Conservation (phyloP, 306 rosid genomes). For the Prosopis cineraria region DNA sequence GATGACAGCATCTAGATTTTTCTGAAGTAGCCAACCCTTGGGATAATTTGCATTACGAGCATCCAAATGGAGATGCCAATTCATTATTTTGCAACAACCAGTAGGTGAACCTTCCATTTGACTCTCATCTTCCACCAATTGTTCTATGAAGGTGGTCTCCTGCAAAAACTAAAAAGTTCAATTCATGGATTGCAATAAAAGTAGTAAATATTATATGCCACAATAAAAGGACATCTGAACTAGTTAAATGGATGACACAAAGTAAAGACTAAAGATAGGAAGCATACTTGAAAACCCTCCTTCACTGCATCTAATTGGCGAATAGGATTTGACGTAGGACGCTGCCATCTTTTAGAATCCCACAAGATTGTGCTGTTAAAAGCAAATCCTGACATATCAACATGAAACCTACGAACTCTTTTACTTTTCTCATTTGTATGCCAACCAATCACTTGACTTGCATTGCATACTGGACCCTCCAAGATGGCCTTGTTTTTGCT, state of each 20-base stretch:
- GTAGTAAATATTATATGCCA: slow-evolving; percentile 20
- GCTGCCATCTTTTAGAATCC: slow-evolving; percentile 92
- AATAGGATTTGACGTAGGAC: slow-evolving; percentile 66
- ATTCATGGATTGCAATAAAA: slow-evolving; percentile 28
- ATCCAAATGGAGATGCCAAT: slow-evolving; percentile 96
- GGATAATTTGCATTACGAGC: slow-evolving; percentile 61
- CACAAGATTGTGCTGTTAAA: slow-evolving; percentile 95
- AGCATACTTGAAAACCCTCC: slow-evolving; percentile 92
- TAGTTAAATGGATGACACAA: slow-evolving; percentile 27
- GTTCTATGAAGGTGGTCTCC: slow-evolving; percentile 96
- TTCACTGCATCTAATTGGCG: slow-evolving; percentile 87
- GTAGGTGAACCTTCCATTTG: slow-evolving; percentile 83
- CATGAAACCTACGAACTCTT: slow-evolving; percentile 93
- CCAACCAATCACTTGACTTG: slow-evolving; percentile 94
- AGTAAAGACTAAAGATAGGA: slow-evolving; percentile 32
- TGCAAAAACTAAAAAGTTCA: slow-evolving; percentile 39
- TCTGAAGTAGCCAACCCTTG: slow-evolving; percentile 80
- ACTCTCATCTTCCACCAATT: slow-evolving; percentile 86
- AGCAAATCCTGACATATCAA: slow-evolving; percentile 99
- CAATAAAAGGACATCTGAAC: slow-evolving; percentile 9
- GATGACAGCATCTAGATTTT: slow-evolving; percentile 68
- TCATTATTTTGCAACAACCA: slow-evolving; percentile 78
- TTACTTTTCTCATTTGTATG: slow-evolving; percentile 93
- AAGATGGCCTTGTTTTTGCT: slow-evolving; percentile 94
- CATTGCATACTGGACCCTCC: slow-evolving; percentile 97